Conservation (phyloP, 768 basidiomycete species). For the Hygrophoropsis aurantiaca region DNA sequence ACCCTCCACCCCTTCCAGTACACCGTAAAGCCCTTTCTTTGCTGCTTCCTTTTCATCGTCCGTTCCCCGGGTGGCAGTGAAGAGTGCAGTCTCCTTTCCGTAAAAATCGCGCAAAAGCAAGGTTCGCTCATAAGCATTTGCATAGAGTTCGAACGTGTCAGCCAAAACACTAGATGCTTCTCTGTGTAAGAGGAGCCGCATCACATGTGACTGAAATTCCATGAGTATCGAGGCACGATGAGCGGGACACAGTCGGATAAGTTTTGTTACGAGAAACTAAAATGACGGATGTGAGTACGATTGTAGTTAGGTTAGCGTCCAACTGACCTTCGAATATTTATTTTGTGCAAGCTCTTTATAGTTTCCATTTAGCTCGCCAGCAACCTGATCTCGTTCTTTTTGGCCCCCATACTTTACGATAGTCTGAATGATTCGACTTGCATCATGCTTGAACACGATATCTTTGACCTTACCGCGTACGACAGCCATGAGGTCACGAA, state of each 20-base stretch:
- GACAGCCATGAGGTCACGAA: slow-evolving; percentile 70
- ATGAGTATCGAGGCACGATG: slow-evolving; percentile 74
- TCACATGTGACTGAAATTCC: slow-evolving; percentile 76
- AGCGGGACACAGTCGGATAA: slow-evolving; percentile 71
- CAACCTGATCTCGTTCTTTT: slow-evolving; percentile 76
- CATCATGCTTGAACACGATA: slow-evolving; percentile 89
- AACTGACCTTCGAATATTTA: slow-evolving; percentile 84
- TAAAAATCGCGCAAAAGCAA: slow-evolving; percentile 86
- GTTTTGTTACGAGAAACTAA: slow-evolving; percentile 80
- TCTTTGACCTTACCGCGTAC: slow-evolving; percentile 83
- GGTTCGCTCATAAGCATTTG: slow-evolving; percentile 81
- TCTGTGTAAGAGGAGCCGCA: slow-evolving; percentile 78
- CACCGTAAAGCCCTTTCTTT: slow-evolving; percentile 65
- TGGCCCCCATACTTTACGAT: slow-evolving; percentile 80
- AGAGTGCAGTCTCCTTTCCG: slow-evolving; percentile 82
- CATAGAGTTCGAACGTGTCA: slow-evolving; percentile 86
- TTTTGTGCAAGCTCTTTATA: slow-evolving; percentile 78
- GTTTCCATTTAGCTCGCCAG: slow-evolving; percentile 76
- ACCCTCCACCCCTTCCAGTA: slow-evolving; percentile 61
- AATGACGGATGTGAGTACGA: background rate
- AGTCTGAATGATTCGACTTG: slow-evolving; percentile 81
- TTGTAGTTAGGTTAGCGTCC: background rate
- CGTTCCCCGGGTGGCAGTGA: slow-evolving; percentile 54
- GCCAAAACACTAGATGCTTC: slow-evolving; percentile 84
- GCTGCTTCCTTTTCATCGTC: slow-evolving; percentile 62